Evolutionary conservation across 352 stramenopile species (phyloP), one percentile per base, ranked within the genome.

Genomic region (Phytophthora ohioensis): DNA sequence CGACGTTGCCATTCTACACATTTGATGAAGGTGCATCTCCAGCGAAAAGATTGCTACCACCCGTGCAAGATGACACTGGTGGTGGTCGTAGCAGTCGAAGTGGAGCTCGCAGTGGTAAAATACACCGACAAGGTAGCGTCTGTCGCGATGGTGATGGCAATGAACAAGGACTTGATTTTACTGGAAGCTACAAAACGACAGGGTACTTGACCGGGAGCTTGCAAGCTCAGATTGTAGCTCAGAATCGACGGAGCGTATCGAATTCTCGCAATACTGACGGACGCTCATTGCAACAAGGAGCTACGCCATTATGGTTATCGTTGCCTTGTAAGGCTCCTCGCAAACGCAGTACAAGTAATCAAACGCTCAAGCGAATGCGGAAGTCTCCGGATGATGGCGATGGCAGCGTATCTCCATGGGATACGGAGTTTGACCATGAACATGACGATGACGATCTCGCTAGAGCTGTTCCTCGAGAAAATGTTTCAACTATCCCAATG

Each of bases 401-500:
- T 13, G 36, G 17, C 30, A 67, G 55, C 1, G 59, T 78, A 4
- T 78, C 73, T 9, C 73, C 73, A 1, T 80, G 73, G 73, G 69
- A 80, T 13, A 51, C 65, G 1, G 49, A 68, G 5, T 73, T 70
- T 27, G 64, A 76, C 17, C n/a, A 67, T 17, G 70, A 76, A 2
- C 60, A 46, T 17, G 67, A 72, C 5, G 53, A 75, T 8, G 52
- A 67, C 15, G 71, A 71, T 7, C 57, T 75, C 6, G 61, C 46
- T 5, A 75, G 36, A 54, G 61, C 62, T 7, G 11, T 76, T 46
- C 64, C 68, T 32, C 47, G 21, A 34, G 38, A 62, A 15, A 52
- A 5, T 17, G 13, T 31, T 27, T 34, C 52, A 15, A 27, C 32
- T n/a, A 41, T 43, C 34, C 55, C 55, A 45, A 27, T 34, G 32